Conservation (phyloP, 805 yeast species). For the Saturnispora serradocipensis region DNA sequence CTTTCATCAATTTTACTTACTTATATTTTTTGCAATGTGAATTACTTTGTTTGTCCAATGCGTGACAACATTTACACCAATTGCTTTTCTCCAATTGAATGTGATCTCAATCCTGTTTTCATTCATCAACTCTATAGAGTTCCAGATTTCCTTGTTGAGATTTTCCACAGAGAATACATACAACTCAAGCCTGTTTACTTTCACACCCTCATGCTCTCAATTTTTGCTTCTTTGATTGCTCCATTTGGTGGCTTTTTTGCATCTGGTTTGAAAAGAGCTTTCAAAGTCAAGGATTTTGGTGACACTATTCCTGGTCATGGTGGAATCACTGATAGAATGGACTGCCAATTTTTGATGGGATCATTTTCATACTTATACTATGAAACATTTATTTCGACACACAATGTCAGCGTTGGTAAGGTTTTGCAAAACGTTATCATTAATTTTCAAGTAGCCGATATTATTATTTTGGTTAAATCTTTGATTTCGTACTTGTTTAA, state of each 20-base stretch:
- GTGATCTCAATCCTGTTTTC: constrained; percentile 88
- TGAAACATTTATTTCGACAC: constrained; percentile 79
- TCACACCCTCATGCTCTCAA: constrained; percentile 78
- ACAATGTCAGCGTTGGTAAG: constrained; percentile 62
- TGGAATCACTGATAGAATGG: constrained; percentile 95
- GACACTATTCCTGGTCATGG: constrained; percentile 99
- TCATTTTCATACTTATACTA: constrained; percentile 86
- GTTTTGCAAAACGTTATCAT: constrained; percentile 68
- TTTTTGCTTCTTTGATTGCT: constrained; percentile 93
- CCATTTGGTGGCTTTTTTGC: constrained; percentile 99
- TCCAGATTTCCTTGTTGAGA: constrained; percentile 55
- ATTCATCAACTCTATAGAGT: constrained; percentile 67
- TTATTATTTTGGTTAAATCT: constrained; percentile 50
- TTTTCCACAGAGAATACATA: constrained; percentile 34
- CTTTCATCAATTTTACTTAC: constrained; percentile 61
- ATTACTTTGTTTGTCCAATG: constrained; percentile 85
- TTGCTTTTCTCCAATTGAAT: constrained; percentile 51
- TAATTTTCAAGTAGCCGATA: constrained; percentile 58
- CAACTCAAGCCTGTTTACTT: constrained; percentile 79
- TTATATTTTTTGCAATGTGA: constrained; percentile 50
- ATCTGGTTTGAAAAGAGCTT: constrained; percentile 92
- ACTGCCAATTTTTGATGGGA: constrained; percentile 97
- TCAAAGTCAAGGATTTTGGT: constrained; percentile 94
- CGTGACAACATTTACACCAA: constrained; percentile 29
- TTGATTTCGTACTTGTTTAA: constrained; percentile 46